A percentile compares a stretch with the other conserved stretches of the same genome.
Conservation (phyloP, 1,284 basidiomycete genomes). For the Fomitopsis schrenkii region DNA sequence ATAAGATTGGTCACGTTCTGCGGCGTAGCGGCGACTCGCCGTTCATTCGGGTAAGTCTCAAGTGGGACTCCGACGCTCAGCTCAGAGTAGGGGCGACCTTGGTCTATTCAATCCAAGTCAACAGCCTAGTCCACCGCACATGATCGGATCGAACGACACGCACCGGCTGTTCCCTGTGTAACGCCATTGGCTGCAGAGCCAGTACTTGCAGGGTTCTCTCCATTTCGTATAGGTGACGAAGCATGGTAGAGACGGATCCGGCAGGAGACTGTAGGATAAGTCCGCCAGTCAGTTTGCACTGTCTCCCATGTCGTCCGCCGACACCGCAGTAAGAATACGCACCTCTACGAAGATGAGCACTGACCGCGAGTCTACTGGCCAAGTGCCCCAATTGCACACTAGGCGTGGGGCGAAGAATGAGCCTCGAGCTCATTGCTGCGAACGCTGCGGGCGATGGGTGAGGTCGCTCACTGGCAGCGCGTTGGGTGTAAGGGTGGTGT, state of each 20-base stretch:
- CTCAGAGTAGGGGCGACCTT: slow-evolving; percentile 66
- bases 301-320: neutral
- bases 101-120: neutral
- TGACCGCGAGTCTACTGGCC: slow-evolving; percentile 2
- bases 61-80: slow-evolving; percentile 75
- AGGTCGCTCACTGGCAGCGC: neutral
- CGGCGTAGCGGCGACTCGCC: slow-evolving; percentile 77
- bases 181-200: slow-evolving; percentile 10
- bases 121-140: neutral
- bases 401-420: neutral
- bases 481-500: neutral
- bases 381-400: neutral
- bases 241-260: slow-evolving; percentile 22
- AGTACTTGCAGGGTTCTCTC: slow-evolving; percentile 13
- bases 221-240: slow-evolving; percentile 17
- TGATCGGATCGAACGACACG: slow-evolving; percentile 6
- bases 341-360: slow-evolving; percentile 1
- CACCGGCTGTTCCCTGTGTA: slow-evolving; percentile 20
- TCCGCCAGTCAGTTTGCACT: neutral
- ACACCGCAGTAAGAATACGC: neutral
- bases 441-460: neutral
- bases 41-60: slow-evolving; percentile 72
- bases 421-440: slow-evolving; percentile 4
- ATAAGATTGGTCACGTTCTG: slow-evolving; percentile 67
- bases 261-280: slow-evolving; percentile 17